Conservation (phyloP, 2,329 filamentous ascomycete species). For the Arthrinium phaeospermum region DNA sequence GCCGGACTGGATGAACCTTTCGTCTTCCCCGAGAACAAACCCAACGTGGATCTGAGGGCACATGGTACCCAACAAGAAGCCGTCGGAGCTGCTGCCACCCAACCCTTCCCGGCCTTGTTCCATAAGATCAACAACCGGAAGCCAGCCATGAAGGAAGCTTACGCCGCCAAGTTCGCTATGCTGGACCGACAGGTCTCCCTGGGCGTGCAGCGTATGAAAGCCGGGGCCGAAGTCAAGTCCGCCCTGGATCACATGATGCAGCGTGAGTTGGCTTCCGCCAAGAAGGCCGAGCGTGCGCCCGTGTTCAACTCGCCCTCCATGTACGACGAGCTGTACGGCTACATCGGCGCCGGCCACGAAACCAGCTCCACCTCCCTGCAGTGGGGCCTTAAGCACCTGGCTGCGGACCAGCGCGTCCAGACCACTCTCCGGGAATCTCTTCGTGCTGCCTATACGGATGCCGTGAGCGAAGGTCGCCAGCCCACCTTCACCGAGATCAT, state of each 20-base stretch:
- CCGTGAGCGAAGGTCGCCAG: constrained; percentile 18
- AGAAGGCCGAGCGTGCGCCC: constrained; percentile 25
- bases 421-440: constrained; percentile 19
- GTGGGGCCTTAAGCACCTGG: constrained; percentile 25
- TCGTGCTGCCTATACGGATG: constrained; percentile 18
- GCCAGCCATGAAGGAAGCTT: constrained; percentile 21
- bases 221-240: constrained; percentile 24
- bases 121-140: constrained; percentile 24
- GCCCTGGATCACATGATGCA: constrained; percentile 28
- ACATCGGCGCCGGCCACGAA: constrained; percentile 23
- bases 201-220: constrained; percentile 24
- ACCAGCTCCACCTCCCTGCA: constrained; percentile 21
- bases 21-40: constrained; percentile 21
- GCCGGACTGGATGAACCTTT: constrained; percentile 17
- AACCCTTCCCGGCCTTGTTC: constrained; percentile 23
- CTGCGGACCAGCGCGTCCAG: constrained; percentile 22
- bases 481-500: constrained; percentile 23
- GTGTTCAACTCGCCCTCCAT: constrained; percentile 25
- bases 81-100: constrained; percentile 16
- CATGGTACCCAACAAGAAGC: constrained; percentile 25
- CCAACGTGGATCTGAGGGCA: constrained; percentile 20
- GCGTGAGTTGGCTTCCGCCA: constrained; percentile 24
- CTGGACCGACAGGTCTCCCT: constrained; percentile 23
- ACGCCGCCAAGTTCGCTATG: constrained; percentile 23
- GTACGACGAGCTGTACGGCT: constrained; percentile 24